A percentile compares a stretch with the other conserved stretches of the same genome.
Conservation (phyloP, 306 rosid genomes). For the Parietaria judaica region DNA sequence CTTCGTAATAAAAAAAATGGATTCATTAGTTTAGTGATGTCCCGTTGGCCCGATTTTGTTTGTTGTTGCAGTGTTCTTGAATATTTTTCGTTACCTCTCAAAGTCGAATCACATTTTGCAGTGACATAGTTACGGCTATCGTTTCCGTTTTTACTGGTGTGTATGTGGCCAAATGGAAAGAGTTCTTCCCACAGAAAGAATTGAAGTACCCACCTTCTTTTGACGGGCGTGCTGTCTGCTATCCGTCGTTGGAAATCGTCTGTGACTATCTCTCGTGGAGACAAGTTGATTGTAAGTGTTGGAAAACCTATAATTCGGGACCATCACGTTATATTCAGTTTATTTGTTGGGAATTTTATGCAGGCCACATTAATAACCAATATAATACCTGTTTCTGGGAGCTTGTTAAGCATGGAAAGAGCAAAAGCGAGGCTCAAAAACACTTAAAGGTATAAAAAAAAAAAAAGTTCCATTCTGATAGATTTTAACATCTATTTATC, state of each 20-base stretch:
- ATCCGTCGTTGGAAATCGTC: conserved; percentile 61
- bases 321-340: too few relatives aligned
- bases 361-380: conserved; percentile 82
- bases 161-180: conserved; percentile 55
- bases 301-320: not conserved
- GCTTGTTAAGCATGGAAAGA: conserved; percentile 66
- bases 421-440: conserved; percentile 63
- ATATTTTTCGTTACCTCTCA: not conserved
- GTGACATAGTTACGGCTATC: conserved; percentile 44
- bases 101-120: conserved; percentile 22
- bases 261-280: conserved; percentile 83
- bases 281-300: conserved; percentile 75
- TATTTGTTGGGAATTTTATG: not conserved
- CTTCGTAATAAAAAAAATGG: not conserved
- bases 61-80: not conserved
- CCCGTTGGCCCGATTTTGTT: not conserved
- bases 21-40: not conserved
- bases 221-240: conserved; percentile 81
- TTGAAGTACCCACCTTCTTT: conserved; percentile 61
- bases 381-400: conserved; percentile 90
- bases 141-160: conserved; percentile 67
- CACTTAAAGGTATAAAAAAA: conserved; percentile 32
- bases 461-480: not conserved
- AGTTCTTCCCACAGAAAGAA: conserved; percentile 40
- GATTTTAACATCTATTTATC: not conserved